A percentile compares a stretch with the other conserved stretches of the same genome.
These are phyloP conservation scores for Boletus reticulatus DNA, from an alignment of 768 basidiomycete species.

Conservation along the genomic window DNA sequence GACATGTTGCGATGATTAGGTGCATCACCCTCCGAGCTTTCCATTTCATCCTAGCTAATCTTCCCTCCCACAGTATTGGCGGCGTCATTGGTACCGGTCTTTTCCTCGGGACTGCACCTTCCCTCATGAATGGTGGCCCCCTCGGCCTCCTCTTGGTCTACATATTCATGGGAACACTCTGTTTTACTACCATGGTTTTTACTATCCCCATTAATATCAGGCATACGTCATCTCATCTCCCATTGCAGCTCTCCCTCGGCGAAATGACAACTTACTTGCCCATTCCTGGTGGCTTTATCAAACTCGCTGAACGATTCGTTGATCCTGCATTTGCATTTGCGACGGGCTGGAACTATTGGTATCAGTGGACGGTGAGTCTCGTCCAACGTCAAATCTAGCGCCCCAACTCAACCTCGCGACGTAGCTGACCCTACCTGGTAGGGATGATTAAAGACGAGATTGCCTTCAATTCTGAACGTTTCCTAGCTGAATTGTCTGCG, in stretches of 20 bases:
- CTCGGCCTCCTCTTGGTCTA: background rate
- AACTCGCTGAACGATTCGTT: slow-evolving; percentile 2
- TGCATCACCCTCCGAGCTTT: background rate
- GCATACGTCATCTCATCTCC: background rate
- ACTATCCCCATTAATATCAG: background rate
- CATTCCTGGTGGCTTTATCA: slow-evolving; percentile 2
- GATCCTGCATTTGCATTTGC: slow-evolving; percentile 6
- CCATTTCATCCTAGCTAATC: background rate
- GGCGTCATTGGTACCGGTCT: slow-evolving; percentile 3
- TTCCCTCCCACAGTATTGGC: background rate
- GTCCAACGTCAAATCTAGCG: background rate
- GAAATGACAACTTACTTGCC: slow-evolving; percentile 1
- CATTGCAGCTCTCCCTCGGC: background rate
- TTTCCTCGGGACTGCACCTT: background rate
- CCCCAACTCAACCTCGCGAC: background rate
- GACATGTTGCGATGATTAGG: slow-evolving; percentile 7
- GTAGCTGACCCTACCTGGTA: background rate
- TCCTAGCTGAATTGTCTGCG: slow-evolving; percentile 1
- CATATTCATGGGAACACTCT: background rate
- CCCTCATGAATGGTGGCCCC: background rate
- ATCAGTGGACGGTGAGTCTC: background rate
- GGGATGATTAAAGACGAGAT: background rate
- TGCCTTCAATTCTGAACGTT: background rate
- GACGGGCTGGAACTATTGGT: slow-evolving; percentile 6
- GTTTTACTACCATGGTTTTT: slow-evolving; percentile 1